Evolutionary conservation across 2,329 filamentous ascomycete species (phyloP).

Genomic region (Ambrosiella beaveri): DNA sequence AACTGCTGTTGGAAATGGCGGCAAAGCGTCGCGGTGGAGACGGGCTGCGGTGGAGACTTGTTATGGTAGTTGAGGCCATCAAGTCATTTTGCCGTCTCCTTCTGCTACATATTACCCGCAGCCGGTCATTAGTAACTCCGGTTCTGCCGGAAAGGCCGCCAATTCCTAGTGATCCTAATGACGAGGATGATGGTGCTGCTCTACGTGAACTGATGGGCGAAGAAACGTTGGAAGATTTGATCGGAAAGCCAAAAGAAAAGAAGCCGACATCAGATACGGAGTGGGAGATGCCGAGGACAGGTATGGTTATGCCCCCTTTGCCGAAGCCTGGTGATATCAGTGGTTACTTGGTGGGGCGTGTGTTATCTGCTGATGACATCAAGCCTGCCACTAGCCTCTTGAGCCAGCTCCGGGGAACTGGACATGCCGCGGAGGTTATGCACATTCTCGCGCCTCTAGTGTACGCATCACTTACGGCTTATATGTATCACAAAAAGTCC

Average conservation of each 20-base stretch:
- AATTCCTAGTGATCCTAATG: slow-evolving; percentile 34
- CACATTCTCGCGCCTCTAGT: slow-evolving; percentile 79
- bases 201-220: slow-evolving; percentile 28
- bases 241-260: slow-evolving; percentile 44
- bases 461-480: slow-evolving; percentile 59
- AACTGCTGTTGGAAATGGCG: slow-evolving; percentile 94
- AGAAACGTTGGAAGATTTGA: slow-evolving; percentile 16
- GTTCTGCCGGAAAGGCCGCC: slow-evolving; percentile 73
- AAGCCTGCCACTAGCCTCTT: slow-evolving; percentile 76
- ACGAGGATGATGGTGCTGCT: slow-evolving; percentile 26
- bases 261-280: slow-evolving; percentile 34
- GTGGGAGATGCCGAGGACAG: slow-evolving; percentile 92
- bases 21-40: slow-evolving; percentile 73
- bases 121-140: slow-evolving; percentile 65
- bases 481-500: slow-evolving; percentile 6
- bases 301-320: slow-evolving; percentile 65
- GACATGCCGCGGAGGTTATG: slow-evolving; percentile 69
- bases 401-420: slow-evolving; percentile 58
- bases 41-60: slow-evolving; percentile 65
- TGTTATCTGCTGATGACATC: slow-evolving; percentile 90
- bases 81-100: slow-evolving; percentile 75
- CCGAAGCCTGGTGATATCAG: slow-evolving; percentile 71
- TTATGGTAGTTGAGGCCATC: slow-evolving; percentile 67
- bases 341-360: slow-evolving; percentile 71
- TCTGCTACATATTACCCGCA: slow-evolving; percentile 66